phyloP scores from a whole-genome alignment of 768 basidiomycete genomes.

The Paxillus rubicundulus region DNA sequence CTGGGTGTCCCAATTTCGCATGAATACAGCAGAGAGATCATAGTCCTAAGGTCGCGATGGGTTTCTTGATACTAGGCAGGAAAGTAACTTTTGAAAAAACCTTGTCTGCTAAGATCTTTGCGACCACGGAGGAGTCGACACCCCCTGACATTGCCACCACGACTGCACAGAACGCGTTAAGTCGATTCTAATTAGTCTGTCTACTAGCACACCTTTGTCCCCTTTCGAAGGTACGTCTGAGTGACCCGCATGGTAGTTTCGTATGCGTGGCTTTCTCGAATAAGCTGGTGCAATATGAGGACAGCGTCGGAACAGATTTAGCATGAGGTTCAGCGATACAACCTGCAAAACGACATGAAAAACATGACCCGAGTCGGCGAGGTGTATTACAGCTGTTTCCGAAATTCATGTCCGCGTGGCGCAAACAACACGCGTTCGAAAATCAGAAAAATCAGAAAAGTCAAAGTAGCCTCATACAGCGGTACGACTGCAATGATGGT shows the following conservation, averaged over 20 bases:
- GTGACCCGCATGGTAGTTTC: slow-evolving; percentile 15
- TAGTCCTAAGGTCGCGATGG: slow-evolving; percentile 52
- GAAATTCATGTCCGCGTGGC: too few relatives aligned
- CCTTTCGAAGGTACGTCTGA: slow-evolving; percentile 21
- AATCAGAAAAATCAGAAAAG: too few relatives aligned
- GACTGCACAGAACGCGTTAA: slow-evolving; percentile 44
- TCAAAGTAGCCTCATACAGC: too few relatives aligned
- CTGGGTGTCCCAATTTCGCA: slow-evolving; percentile 94
- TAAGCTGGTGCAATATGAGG: not conserved
- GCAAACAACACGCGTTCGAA: too few relatives aligned
- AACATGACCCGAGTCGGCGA: not conserved
- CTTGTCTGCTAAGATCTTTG: slow-evolving; percentile 68
- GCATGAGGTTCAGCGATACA: slow-evolving; percentile 2
- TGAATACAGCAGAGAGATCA: slow-evolving; percentile 85
- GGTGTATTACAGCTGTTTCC: too few relatives aligned
- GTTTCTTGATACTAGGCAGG: not conserved
- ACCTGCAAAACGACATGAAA: not conserved
- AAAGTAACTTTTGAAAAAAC: slow-evolving; percentile 34
- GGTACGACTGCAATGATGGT: too few relatives aligned
- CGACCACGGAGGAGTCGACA: slow-evolving; percentile 89
- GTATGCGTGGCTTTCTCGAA: slow-evolving; percentile 2
- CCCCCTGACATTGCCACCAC: slow-evolving; percentile 94
- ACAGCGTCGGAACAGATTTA: slow-evolving; percentile 13
- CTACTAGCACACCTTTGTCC: slow-evolving; percentile 22
- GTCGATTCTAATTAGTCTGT: not conserved